phyloP scores from a whole-genome alignment of 768 basidiomycete species.

The Podaxis sp. region DNA sequence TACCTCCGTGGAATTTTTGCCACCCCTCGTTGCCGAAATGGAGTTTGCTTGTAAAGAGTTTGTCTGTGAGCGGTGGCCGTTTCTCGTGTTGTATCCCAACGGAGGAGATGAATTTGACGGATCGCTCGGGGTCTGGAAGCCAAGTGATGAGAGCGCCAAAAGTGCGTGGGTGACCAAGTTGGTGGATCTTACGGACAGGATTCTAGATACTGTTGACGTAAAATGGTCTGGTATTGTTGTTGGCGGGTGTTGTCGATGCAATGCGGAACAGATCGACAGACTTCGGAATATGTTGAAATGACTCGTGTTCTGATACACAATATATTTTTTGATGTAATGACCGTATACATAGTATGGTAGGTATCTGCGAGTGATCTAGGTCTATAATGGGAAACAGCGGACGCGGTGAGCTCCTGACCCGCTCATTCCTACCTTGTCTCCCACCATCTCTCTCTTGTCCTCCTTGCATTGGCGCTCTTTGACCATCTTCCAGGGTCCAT shows the following conservation, averaged over 20 bases:
- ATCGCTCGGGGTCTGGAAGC: slow-evolving; percentile 41
- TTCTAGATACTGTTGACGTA: slow-evolving; percentile 28
- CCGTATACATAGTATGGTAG: neutral
- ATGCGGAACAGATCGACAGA: slow-evolving; percentile 46
- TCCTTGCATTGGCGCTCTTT: neutral
- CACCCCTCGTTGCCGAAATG: slow-evolving; percentile 37
- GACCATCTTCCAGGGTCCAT: neutral
- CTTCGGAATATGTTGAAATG: slow-evolving; percentile 7
- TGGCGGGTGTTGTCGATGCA: slow-evolving; percentile 71
- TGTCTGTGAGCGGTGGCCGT: slow-evolving; percentile 31
- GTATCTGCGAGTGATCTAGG: neutral
- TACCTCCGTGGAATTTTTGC: slow-evolving; percentile 47
- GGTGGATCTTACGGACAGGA: slow-evolving; percentile 21
- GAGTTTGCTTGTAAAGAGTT: slow-evolving; percentile 18
- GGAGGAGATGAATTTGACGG: slow-evolving; percentile 58
- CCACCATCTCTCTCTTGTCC: neutral
- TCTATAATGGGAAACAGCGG: slow-evolving; percentile 12
- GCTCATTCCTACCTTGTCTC: neutral
- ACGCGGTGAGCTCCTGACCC: neutral
- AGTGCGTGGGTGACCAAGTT: slow-evolving; percentile 37
- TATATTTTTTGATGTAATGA: neutral
- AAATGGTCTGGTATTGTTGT: slow-evolving; percentile 46
- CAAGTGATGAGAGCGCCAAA: slow-evolving; percentile 14
- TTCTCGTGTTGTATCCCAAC: slow-evolving; percentile 73
- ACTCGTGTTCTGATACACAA: slow-evolving; percentile 1